Evolutionary conservation across 2,329 filamentous ascomycete species (phyloP).

Genomic region (Helicocarpus griseus): DNA sequence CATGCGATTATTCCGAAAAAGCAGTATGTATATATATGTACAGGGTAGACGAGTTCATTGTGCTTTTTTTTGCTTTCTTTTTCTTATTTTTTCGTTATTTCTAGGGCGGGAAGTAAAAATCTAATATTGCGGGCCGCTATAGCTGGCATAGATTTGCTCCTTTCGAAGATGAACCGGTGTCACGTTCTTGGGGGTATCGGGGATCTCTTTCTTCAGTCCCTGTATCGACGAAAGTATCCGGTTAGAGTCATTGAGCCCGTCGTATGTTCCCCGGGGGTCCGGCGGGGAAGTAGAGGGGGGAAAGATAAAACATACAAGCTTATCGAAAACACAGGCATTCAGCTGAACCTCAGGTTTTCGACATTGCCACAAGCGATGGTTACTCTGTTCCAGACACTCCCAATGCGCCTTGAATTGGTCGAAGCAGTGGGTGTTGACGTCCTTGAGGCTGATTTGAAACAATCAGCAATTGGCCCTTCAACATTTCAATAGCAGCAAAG

Average conservation of each 20-base stretch:
- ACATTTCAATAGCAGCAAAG: not conserved
- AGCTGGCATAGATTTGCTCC: constrained; percentile 36
- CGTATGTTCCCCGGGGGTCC: not conserved
- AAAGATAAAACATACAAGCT: constrained; percentile 59
- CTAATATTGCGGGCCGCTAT: constrained; percentile 30
- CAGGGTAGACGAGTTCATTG: not conserved
- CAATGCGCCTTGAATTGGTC: constrained; percentile 87
- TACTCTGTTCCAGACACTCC: constrained; percentile 93
- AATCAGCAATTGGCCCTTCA: not conserved
- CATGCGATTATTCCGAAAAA: constrained; percentile 18
- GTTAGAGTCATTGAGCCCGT: not conserved
- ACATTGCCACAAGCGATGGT: constrained; percentile 97
- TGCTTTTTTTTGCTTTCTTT: constrained; percentile 17
- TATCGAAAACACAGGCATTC: constrained; percentile 93
- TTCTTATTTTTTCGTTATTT: constrained; percentile 17
- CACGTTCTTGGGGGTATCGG: constrained; percentile 59
- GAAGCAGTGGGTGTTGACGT: constrained; percentile 92
- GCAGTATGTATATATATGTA: constrained; percentile 5
- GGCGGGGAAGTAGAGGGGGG: not conserved
- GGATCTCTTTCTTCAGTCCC: constrained; percentile 75
- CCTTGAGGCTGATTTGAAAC: constrained; percentile 57
- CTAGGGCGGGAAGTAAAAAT: constrained; percentile 11
- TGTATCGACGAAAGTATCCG: constrained; percentile 26
- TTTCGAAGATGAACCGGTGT: constrained; percentile 65
- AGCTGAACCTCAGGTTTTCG: constrained; percentile 76